phyloP scores from a whole-genome alignment of 208 protist species.

The Trypanosoma rangeli region DNA sequence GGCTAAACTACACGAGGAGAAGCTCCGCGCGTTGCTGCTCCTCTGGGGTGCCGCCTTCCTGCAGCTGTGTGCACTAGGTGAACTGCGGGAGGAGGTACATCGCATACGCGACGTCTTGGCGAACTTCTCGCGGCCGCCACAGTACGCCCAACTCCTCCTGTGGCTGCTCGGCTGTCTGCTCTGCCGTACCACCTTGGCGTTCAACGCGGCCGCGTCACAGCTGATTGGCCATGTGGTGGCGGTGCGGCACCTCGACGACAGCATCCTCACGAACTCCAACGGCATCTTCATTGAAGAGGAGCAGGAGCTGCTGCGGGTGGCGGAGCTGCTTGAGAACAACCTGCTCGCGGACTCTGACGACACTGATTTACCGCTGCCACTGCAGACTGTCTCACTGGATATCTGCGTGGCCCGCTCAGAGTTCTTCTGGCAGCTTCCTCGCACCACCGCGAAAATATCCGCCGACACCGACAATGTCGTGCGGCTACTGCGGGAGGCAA shows the following conservation, averaged over 20 bases:
- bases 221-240: constrained; percentile 13
- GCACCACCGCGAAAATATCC: constrained; percentile 2
- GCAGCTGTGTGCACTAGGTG: constrained; percentile 9
- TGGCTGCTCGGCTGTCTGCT: constrained; percentile 43
- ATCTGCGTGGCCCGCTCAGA: constrained; percentile 31
- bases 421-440: constrained; percentile 32
- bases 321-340: constrained; percentile 39
- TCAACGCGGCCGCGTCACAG: constrained; percentile 30
- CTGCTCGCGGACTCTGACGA: constrained; percentile 33
- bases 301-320: constrained; percentile 32
- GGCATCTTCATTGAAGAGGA: constrained; percentile 65
- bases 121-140: background rate
- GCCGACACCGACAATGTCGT: constrained; percentile 14
- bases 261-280: constrained; percentile 46
- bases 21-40: constrained; percentile 17
- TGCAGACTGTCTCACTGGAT: constrained; percentile 24
- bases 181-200: constrained; percentile 33
- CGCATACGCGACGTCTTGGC: background rate
- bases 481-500: constrained; percentile 12
- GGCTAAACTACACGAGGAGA: constrained; percentile 1
- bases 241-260: constrained; percentile 14
- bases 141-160: constrained; percentile 4
- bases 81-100: constrained; percentile 17
- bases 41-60: constrained; percentile 22
- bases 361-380: constrained; percentile 40